These are phyloP conservation scores for Galerina marginata DNA, from an alignment of 768 basidiomycete genomes.

Conservation along the genomic window DNA sequence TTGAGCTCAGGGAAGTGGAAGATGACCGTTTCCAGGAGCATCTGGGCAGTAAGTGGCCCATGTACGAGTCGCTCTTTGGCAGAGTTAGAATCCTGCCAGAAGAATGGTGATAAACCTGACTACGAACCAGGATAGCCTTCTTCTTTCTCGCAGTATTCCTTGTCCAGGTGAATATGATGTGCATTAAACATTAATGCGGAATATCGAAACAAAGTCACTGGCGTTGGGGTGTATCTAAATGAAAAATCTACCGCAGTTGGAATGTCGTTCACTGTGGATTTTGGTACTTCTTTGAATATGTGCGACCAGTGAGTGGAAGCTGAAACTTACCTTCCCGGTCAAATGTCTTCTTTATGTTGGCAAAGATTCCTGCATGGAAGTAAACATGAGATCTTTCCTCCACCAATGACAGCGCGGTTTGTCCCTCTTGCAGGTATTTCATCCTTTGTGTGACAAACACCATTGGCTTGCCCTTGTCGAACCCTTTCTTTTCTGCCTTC, in stretches of 20 bases:
- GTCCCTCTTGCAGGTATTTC: conserved; percentile 51
- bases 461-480: conserved; percentile 68
- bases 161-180: conserved; percentile 85
- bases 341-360: conserved; percentile 33
- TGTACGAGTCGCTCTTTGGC: conserved; percentile 79
- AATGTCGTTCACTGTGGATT: conserved; percentile 51
- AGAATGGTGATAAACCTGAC: not conserved
- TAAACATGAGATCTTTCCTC: conserved; percentile 79
- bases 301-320: not conserved
- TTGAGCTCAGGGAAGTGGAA: conserved; percentile 53
- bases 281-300: no score
- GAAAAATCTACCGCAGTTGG: conserved; percentile 59
- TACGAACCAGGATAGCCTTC: conserved; percentile 76
- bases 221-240: conserved; percentile 68
- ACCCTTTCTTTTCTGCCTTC: conserved; percentile 67
- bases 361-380: conserved; percentile 30
- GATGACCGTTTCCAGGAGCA: conserved; percentile 69
- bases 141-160: conserved; percentile 64
- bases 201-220: conserved; percentile 82
- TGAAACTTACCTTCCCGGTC: conserved; percentile 49
- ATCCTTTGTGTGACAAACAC: conserved; percentile 77
- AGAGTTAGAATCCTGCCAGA: not conserved
- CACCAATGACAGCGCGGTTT: conserved; percentile 49
- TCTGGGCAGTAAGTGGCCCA: conserved; percentile 80
- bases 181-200: conserved; percentile 88